Percentiles rank a stretch among this genome's conserved stretches.
Conservation (phyloP, 108 stramenopile species). For the Conticribra guillardii region DNA sequence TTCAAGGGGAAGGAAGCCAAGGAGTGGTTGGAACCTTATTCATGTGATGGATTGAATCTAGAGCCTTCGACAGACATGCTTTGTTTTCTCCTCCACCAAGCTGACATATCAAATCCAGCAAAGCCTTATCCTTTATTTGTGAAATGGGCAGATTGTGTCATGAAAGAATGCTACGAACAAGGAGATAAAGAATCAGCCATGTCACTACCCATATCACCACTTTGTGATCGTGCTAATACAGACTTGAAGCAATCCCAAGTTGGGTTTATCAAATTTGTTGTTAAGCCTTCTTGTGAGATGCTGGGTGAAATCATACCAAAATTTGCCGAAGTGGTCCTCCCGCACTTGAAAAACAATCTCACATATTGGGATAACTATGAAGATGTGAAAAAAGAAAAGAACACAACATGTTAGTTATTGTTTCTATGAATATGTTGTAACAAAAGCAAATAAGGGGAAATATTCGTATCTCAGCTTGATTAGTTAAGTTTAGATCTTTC, state of each 20-base stretch:
- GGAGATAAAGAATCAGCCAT: conserved; percentile 68
- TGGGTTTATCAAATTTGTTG: conserved; percentile 89
- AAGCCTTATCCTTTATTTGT: conserved; percentile 58
- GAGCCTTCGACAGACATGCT: conserved; percentile 44
- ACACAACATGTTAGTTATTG: too few relatives aligned
- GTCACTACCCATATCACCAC: conserved; percentile 70
- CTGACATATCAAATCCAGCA: conserved; percentile 81
- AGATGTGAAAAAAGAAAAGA: not conserved
- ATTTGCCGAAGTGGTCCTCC: conserved; percentile 27
- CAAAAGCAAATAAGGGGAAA: too few relatives aligned
- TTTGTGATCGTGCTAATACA: conserved; percentile 65
- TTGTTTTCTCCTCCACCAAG: conserved; percentile 63
- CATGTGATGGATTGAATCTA: conserved; percentile 16
- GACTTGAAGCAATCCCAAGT: conserved; percentile 72
- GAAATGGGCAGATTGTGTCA: conserved; percentile 68
- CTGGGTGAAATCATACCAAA: conserved; percentile 47
- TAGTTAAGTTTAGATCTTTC: too few relatives aligned
- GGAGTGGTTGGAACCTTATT: conserved; percentile 18
- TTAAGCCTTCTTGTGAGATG: conserved; percentile 63
- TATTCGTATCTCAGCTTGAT: too few relatives aligned
- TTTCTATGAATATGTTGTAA: too few relatives aligned
- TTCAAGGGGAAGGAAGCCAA: conserved; percentile 21
- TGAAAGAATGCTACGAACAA: conserved; percentile 68
- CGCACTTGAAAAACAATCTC: conserved; percentile 40
- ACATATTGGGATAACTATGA: conserved; percentile 42